Evolutionary conservation across 2,329 filamentous ascomycete species (phyloP), one percentile per base, ranked within the genome.

Genomic region (Cladosporium cucumerinum): DNA sequence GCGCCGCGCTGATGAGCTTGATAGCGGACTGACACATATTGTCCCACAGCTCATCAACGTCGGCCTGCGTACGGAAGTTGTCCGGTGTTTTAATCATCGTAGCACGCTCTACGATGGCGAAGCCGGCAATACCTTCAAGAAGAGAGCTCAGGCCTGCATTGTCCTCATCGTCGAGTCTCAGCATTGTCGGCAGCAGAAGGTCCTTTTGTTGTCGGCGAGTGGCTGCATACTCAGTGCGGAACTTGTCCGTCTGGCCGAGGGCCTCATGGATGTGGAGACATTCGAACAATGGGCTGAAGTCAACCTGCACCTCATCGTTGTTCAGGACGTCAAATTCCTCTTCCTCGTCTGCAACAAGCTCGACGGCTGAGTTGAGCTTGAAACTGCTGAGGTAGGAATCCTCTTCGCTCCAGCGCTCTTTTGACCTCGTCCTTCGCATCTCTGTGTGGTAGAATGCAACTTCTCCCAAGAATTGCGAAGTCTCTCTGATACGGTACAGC

Each of bases 21-120:
- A 98, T 92, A 0, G 92, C 89, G 52, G 89, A 88, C 73, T 93
- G 91, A 74, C 94, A 98, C 91, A 98, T 95, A 0, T 93, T 97
- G 72, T 98, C 94, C 95, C 95, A 99, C 2, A 99, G 82, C 78
- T 98, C 95, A 74, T 99, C 95, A n/a, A 97, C 93, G 80, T 99
- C 95, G 69, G 91, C 86, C 12, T 87, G 81, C 30, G 92, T 90
- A 68, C 95, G 88, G 58, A 99, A 81, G 72, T 95, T 91, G 1
- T 92, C 91, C 21, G 63, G 57, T 0, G 90, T 89, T 69, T 90
- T 90, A 69, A 89, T 89, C 88, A 97, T 93, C 0, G 95, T 99
- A 11, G 92, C 92, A 72, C 92, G 93, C 76, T 99, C 95, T 48
- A 99, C 92, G 66, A 99, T 97, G 7, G 94, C 92, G 77, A 99